Evolutionary conservation across 2,329 filamentous ascomycete species (phyloP).

Genomic region (Penicillium fuscoglaucum): DNA sequence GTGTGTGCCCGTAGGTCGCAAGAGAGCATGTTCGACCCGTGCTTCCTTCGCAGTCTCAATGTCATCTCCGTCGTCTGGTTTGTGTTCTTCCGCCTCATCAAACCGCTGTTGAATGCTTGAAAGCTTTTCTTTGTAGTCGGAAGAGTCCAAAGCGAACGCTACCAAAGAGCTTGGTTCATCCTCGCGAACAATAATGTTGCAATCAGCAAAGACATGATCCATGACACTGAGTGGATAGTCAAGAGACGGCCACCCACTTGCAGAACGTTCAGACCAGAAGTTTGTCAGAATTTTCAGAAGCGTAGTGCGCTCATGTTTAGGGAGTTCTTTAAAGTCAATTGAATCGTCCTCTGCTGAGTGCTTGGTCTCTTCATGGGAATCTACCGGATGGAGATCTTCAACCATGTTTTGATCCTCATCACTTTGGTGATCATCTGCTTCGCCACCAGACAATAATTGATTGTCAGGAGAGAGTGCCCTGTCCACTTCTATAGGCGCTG

Average conservation of each 20-base stretch:
- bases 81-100: conserved; percentile 33
- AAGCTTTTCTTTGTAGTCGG: conserved; percentile 82
- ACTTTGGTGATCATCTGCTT: conserved; percentile 67
- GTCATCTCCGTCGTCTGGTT: conserved; percentile 27
- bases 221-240: conserved; percentile 87
- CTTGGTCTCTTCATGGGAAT: conserved; percentile 54
- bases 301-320: conserved; percentile 89
- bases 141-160: conserved; percentile 83
- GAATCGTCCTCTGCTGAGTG: conserved; percentile 55
- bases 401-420: conserved; percentile 70
- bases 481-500: conserved; percentile 45
- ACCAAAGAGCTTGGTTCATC: conserved; percentile 97
- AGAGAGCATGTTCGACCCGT: conserved; percentile 79
- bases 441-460: conserved; percentile 62
- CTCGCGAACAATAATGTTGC: conserved; percentile 93
- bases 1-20: conserved; percentile 84
- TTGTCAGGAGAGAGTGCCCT: conserved; percentile 48
- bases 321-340: conserved; percentile 69
- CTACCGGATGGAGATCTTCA: conserved; percentile 65
- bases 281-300: conserved; percentile 94
- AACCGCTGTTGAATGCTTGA: conserved; percentile 47
- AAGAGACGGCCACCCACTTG: conserved; percentile 87
- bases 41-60: conserved; percentile 59
- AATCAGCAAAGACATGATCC: conserved; percentile 96
- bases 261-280: conserved; percentile 97